phyloP scores from a whole-genome alignment of 306 rosid species.

The Cucumis cinereus region DNA sequence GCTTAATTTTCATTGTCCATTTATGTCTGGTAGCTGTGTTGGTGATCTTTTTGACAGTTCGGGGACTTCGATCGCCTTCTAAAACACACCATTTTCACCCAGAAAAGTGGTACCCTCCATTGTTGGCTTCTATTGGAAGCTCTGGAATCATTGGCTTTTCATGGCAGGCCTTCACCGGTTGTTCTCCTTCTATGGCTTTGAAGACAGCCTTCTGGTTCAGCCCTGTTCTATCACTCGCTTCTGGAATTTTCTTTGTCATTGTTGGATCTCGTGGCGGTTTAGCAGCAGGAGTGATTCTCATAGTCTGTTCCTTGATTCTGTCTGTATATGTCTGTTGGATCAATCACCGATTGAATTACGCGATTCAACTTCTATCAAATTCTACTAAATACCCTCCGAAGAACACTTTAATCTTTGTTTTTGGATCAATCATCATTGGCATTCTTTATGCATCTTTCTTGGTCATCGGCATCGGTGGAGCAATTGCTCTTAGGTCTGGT shows the following conservation, averaged over 20 bases:
- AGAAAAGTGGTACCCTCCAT: conserved; percentile 42
- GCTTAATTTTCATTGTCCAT: conserved; percentile 34
- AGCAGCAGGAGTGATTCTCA: conserved; percentile 27
- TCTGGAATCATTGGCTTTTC: conserved; percentile 37
- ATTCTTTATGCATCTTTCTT: conserved; percentile 39
- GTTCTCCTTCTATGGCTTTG: conserved; percentile 36
- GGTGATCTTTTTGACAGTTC: conserved; percentile 22
- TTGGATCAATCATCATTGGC: conserved; percentile 15
- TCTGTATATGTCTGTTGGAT: conserved; percentile 68
- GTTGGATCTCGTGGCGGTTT: conserved; percentile 28
- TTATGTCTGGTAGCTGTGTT: conserved; percentile 24
- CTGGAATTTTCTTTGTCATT: conserved; percentile 27
- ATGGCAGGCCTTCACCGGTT: conserved; percentile 39
- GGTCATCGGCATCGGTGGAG: conserved; percentile 53
- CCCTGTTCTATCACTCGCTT: conserved; percentile 40
- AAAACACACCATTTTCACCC: conserved; percentile 44
- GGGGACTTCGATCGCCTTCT: conserved; percentile 24
- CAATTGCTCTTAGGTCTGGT: conserved; percentile 21
- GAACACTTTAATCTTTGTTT: conserved; percentile 16
- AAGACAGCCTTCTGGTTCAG: conserved; percentile 40
- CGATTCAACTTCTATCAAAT: conserved; percentile 28
- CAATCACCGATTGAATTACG: conserved; percentile 32
- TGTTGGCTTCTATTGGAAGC: conserved; percentile 18
- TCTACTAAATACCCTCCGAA: conserved; percentile 32
- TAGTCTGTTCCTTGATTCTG: conserved; percentile 30